These are phyloP conservation scores for Nitzschia inconspicua DNA, from an alignment of 108 stramenopile species.

Conservation along the genomic window DNA sequence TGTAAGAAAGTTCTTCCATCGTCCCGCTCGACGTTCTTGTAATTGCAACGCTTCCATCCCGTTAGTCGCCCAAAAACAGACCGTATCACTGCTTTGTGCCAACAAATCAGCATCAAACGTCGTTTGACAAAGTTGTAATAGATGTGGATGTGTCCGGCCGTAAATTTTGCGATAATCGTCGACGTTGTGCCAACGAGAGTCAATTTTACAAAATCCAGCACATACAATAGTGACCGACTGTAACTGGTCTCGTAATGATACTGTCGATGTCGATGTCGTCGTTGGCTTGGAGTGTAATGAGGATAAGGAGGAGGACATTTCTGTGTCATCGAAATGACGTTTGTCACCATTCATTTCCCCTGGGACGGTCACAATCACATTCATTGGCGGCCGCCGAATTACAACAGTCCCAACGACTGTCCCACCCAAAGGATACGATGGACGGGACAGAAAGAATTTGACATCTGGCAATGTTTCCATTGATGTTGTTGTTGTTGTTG, in stretches of 20 bases:
- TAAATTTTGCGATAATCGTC: slow-evolving; percentile 27
- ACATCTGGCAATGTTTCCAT: slow-evolving; percentile 21
- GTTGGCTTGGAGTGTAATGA: too few relatives aligned
- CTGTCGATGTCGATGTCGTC: not conserved
- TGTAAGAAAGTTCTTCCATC: slow-evolving; percentile 17
- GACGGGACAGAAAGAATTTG: slow-evolving; percentile 40
- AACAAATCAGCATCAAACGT: slow-evolving; percentile 28
- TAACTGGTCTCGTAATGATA: slow-evolving; percentile 15
- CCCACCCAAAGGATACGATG: slow-evolving; percentile 34
- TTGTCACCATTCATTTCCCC: not conserved
- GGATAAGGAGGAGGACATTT: too few relatives aligned
- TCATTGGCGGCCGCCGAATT: slow-evolving; percentile 10
- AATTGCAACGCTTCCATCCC: slow-evolving; percentile 32
- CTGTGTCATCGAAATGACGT: too few relatives aligned
- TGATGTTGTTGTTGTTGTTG: not conserved
- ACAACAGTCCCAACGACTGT: slow-evolving; percentile 44
- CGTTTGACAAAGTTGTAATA: slow-evolving; percentile 8
- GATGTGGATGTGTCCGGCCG: slow-evolving; percentile 19
- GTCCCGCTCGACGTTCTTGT: slow-evolving; percentile 28
- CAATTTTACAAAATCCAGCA: slow-evolving; percentile 42
- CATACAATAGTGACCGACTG: slow-evolving; percentile 24
- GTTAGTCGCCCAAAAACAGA: slow-evolving; percentile 60
- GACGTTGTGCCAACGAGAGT: slow-evolving; percentile 54
- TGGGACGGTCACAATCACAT: not conserved
- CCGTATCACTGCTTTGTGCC: slow-evolving; percentile 24